Evolutionary conservation across 805 yeast species (phyloP), one percentile per base, ranked within the genome.

Genomic region (Wickerhamomyces pijperi): DNA sequence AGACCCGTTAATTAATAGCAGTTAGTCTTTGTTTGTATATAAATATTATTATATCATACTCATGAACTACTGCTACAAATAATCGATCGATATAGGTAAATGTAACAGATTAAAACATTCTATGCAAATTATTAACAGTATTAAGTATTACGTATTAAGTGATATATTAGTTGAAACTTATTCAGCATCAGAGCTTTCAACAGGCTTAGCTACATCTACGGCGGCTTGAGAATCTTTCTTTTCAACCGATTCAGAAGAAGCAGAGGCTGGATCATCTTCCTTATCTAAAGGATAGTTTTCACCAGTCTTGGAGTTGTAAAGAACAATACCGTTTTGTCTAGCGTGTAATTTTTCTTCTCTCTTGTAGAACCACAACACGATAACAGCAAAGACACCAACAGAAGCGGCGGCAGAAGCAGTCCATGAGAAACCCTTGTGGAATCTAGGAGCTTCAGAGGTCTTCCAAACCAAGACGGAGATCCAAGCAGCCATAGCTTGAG

Each of bases 401-500:
- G 50, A 45, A 45, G 61, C 58, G 12, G 61, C 61, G 21, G 57
- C 44, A 3, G 54, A 46, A 3, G 60, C 67, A 5, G 72, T 67
- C 32, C 32, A 40, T 32, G 72, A 66, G 32, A 60, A 76, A 44
- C 82, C 82, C 44, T 67, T 72, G 33, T 61, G 54, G 55, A 58
- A 77, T 23, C 76, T 55, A 19, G 82, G 83, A 12, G 74, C 67
- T 35, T 74, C 77, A 3, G 58, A 65, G 1, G 82, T 76, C 41
- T 39, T 36, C 40, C 42, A 45, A 5, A 39, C 42, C 6, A 45
- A 18, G 14, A 38, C 41, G 2, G 74, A 59, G 43, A 67, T 68
- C 71, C 75, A 74, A 0, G 76, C 74, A 13, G 74, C 67, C 15
- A 36, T 29, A 9, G 74, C 62, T 9, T 72, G 63, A 46, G 73